phyloP scores from a whole-genome alignment of 2,329 filamentous ascomycete genomes.

The Fusarium lyarnte region DNA sequence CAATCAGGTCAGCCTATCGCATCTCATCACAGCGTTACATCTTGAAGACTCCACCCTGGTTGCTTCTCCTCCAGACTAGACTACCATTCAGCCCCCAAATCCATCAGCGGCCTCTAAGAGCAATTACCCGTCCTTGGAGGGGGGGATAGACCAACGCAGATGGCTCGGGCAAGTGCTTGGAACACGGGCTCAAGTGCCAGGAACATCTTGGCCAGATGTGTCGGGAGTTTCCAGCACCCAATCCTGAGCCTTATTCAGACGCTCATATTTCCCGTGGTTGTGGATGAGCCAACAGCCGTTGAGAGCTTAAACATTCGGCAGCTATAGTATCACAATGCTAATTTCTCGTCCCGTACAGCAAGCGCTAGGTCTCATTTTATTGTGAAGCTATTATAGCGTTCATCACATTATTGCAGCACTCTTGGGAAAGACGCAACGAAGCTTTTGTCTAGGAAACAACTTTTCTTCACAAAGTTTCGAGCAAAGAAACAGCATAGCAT shows the following conservation, averaged over 20 bases:
- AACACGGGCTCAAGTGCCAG: constrained; percentile 26
- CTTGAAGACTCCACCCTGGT: constrained; percentile 24
- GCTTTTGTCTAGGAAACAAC: background rate
- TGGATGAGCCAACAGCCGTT: constrained; percentile 36
- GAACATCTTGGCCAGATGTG: constrained; percentile 33
- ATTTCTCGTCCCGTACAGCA: constrained; percentile 19
- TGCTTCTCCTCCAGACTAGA: constrained; percentile 7
- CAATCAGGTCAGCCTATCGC: constrained; percentile 33
- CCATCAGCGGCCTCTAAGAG: constrained; percentile 22
- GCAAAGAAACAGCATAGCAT: constrained; percentile 14
- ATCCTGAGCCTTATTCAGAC: constrained; percentile 37
- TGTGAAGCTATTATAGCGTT: background rate
- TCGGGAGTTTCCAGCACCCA: constrained; percentile 28
- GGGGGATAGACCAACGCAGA: background rate
- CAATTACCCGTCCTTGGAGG: constrained; percentile 18
- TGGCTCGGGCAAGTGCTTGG: constrained; percentile 7
- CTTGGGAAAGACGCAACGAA: background rate
- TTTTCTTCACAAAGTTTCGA: background rate
- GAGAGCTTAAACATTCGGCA: constrained; percentile 20
- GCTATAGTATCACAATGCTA: constrained; percentile 32
- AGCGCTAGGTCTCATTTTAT: constrained; percentile 4
- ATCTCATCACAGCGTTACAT: constrained; percentile 35
- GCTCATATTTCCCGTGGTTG: constrained; percentile 35
- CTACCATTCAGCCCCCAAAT: constrained; percentile 23
- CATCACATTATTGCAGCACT: background rate